These are phyloP conservation scores for Noccaea bulbosa DNA, from an alignment of 345 rosid species.

Conservation along the genomic window DNA sequence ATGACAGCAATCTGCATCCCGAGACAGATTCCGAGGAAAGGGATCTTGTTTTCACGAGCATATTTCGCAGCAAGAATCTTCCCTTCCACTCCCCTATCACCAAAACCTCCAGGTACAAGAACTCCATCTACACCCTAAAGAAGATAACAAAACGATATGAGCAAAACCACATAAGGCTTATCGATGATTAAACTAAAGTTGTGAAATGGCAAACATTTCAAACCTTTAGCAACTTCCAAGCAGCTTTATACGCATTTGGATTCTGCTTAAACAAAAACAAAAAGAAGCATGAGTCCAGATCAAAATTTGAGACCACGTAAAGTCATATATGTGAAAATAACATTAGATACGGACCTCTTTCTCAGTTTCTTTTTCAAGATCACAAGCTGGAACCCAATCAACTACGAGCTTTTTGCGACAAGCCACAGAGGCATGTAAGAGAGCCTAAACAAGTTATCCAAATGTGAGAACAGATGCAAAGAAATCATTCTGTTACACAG, in stretches of 20 bases:
- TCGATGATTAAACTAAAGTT: background rate
- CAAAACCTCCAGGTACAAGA: conserved; percentile 99
- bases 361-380: conserved; percentile 72
- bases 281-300: conserved; percentile 19
- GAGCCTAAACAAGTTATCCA: conserved; percentile 62
- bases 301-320: conserved; percentile 1
- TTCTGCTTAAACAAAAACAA: conserved; percentile 53
- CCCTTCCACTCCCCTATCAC: conserved; percentile 93
- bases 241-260: conserved; percentile 70
- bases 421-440: conserved; percentile 88
- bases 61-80: conserved; percentile 87
- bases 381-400: conserved; percentile 90
- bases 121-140: conserved; percentile 80
- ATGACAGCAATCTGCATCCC: conserved; percentile 97
- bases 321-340: conserved; percentile 15
- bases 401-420: conserved; percentile 69
- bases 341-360: conserved; percentile 54
- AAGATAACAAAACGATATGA: conserved; percentile 1
- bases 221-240: conserved; percentile 83
- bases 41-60: conserved; percentile 82
- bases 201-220: conserved; percentile 23
- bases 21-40: conserved; percentile 90
- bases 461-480: conserved; percentile 21
- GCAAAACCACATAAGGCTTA: conserved; percentile 1
- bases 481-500: background rate